These are phyloP conservation scores for Lachnum nothofagi DNA, from an alignment of 2,329 filamentous ascomycete species.

Conservation along the genomic window DNA sequence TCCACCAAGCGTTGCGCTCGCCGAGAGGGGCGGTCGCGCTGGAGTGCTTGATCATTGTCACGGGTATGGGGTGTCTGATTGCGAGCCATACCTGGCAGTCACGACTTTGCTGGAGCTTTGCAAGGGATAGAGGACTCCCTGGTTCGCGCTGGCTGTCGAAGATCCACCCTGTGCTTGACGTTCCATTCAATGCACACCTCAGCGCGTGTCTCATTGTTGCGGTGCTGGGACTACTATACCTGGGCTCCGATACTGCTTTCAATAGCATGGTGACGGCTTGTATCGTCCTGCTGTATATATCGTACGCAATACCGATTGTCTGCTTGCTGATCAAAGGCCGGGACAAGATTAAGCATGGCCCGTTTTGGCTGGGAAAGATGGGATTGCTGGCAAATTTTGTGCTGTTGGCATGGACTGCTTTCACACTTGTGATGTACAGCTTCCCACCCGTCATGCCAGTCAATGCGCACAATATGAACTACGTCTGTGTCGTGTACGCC, in stretches of 20 bases:
- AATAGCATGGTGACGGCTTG: conserved; percentile 42
- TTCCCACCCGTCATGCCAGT: conserved; percentile 34
- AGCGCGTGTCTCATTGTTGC: conserved; percentile 34
- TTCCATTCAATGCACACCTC: conserved; percentile 38
- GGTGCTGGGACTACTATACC: conserved; percentile 40
- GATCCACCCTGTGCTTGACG: conserved; percentile 30
- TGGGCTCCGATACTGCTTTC: conserved; percentile 41
- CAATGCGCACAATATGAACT: conserved; percentile 30
- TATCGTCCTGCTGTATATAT: conserved; percentile 44
- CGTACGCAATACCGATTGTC: conserved; percentile 40
- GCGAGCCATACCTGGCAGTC: conserved; percentile 52
- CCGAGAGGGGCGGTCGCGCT: conserved; percentile 46
- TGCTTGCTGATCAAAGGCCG: conserved; percentile 35
- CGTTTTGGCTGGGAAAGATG: conserved; percentile 53
- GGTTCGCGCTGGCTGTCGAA: conserved; percentile 46
- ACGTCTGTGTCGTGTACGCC: conserved; percentile 30
- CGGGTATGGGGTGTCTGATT: conserved; percentile 45
- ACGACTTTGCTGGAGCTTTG: conserved; percentile 55
- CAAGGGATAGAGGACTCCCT: conserved; percentile 54
- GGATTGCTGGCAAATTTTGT: conserved; percentile 56
- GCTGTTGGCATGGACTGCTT: conserved; percentile 50
- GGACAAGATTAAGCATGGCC: conserved; percentile 53
- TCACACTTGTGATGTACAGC: conserved; percentile 53
- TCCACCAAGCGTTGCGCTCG: conserved; percentile 45
- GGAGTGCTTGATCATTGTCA: conserved; percentile 48